Percentiles rank a stretch among this genome's conserved stretches.
These are phyloP conservation scores for Ophiostoma ulmi DNA, from an alignment of 2,329 filamentous ascomycete species.

Conservation along the genomic window DNA sequence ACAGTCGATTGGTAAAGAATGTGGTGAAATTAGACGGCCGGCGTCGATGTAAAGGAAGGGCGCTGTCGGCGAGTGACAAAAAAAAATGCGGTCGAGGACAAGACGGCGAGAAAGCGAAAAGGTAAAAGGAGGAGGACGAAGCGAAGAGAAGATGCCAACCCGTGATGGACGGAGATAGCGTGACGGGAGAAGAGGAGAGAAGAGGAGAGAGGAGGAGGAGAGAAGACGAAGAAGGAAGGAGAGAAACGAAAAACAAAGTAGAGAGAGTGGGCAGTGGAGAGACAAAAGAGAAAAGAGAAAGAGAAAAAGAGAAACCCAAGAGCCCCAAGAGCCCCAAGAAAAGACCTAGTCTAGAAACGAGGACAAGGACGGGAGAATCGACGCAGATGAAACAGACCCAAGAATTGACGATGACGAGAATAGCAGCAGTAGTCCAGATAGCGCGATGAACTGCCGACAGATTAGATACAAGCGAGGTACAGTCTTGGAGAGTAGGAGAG, in stretches of 20 bases:
- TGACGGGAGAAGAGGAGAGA: slow-evolving; percentile 11
- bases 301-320: slow-evolving; percentile 20
- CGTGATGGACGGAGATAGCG: slow-evolving; percentile 18
- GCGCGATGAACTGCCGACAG: not conserved
- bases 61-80: slow-evolving; percentile 14
- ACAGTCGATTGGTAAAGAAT: not conserved
- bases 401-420: not conserved
- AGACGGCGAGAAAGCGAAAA: slow-evolving; percentile 6
- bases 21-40: slow-evolving; percentile 19
- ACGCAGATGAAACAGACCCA: slow-evolving; percentile 8
- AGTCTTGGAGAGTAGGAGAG: not conserved
- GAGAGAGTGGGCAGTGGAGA: slow-evolving; percentile 9
- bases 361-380: not conserved
- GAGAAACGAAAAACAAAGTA: slow-evolving; percentile 10
- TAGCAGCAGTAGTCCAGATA: not conserved
- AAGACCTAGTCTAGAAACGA: slow-evolving; percentile 13
- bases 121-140: not conserved
- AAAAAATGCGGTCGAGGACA: not conserved
- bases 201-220: not conserved
- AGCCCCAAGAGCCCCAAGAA: slow-evolving; percentile 4
- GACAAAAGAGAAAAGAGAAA: slow-evolving; percentile 23
- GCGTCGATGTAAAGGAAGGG: slow-evolving; percentile 18
- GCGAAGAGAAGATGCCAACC: slow-evolving; percentile 16
- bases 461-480: slow-evolving; percentile 11
- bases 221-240: not conserved